Base-by-base conservation (phyloP, 2,329 filamentous ascomycete genomes). In the Aspergillus thermomutatus region DNA sequence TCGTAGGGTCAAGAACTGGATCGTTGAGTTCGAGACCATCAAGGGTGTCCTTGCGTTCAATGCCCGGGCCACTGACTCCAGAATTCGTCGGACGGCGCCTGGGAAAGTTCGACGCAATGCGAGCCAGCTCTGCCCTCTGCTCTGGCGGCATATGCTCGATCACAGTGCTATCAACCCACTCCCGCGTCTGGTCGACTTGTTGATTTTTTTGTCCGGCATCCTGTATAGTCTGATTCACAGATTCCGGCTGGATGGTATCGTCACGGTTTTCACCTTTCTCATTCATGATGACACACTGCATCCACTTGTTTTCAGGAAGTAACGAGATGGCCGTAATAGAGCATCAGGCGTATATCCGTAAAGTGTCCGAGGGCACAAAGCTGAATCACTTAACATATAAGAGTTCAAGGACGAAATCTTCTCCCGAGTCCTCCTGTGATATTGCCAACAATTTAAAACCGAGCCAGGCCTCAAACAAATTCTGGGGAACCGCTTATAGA, bases 1-100 rank as follows among this genome's bases (percentile, higher is more conserved):
- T 80, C 7, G 66, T 72, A 0, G 83, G 83, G 62, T 85, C 81
- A n/a, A 85, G 71, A 0, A 76, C 72, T 1, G 81, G 75, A 62
- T 84, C 79, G 2, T 71, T 77, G 21, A 77, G 52, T 23, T 74
- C 69, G 7, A 82, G 59, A 3, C 74, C 75, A 40, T 69, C 67
- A n/a, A 74, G 37, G 1, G 71, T 74, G 54, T 75, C 72, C 50
- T 59, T 68, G 14, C 67, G 63, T 50, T 69, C 59, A 7, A 71
- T 60, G 25, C 49, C 54, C 54, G 61, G 55, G 23, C 59, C 61
- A n/a, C 53, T 59, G 21, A 60, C 54, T 25, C 55, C 56, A 17
- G 64, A 62, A 47, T 63, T 56, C 21, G 54, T 28, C 4, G 60
- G 53, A 28, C 59, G 63, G 40, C 62, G 67, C 3, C 60, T 58